phyloP scores from a whole-genome alignment of 305 asterid genomes.

The Caryopteris hybrid region DNA sequence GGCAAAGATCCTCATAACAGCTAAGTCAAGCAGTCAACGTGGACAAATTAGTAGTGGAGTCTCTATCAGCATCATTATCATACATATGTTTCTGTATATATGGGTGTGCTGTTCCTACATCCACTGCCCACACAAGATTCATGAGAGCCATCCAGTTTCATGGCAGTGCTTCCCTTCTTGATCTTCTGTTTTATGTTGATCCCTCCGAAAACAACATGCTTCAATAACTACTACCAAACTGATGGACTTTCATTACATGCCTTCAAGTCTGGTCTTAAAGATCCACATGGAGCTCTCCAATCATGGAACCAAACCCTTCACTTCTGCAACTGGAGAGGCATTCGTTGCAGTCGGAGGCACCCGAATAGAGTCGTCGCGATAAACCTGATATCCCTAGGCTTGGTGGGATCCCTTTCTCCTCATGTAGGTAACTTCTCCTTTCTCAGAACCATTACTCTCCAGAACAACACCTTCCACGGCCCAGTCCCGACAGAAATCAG shows the following conservation, averaged over 20 bases:
- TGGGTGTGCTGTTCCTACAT: too few species aligned
- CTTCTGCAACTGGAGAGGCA: constrained; percentile 1
- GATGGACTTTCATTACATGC: neutral
- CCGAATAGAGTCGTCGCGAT: neutral
- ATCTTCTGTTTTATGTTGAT: neutral
- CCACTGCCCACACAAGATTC: too few species aligned
- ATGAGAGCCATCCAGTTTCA: too few species aligned
- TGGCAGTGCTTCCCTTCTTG: neutral
- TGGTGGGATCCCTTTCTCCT: constrained; percentile 7
- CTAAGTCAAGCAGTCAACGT: too few species aligned
- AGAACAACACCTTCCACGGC: too few species aligned
- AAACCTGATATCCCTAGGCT: constrained; percentile 1
- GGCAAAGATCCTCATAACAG: too few species aligned
- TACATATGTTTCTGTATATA: too few species aligned
- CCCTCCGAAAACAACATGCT: neutral
- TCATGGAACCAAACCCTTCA: constrained; percentile 8
- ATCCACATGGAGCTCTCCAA: neutral
- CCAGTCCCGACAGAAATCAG: neutral
- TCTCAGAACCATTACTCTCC: neutral
- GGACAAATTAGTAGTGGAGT: too few species aligned
- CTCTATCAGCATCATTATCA: too few species aligned
- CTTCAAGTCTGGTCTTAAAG: neutral
- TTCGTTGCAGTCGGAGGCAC: neutral
- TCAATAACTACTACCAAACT: neutral
- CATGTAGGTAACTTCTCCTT: constrained; percentile 4